Evolutionary conservation across 2,329 filamentous ascomycete species (phyloP).

Genomic region (Diaporthe sp.): DNA sequence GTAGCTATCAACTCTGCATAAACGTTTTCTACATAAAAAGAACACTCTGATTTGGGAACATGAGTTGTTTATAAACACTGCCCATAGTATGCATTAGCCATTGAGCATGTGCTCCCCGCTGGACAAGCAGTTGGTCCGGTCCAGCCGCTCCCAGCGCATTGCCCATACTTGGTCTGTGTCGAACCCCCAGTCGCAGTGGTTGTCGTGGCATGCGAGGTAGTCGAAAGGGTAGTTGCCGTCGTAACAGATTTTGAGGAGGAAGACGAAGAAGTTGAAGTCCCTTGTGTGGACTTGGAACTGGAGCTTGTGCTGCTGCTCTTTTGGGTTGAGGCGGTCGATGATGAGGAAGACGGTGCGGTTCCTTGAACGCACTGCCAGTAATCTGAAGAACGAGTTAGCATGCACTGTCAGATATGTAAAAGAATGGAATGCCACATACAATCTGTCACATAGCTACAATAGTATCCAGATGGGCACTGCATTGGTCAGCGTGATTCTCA

Average conservation of each 20-base stretch:
- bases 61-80: neutral
- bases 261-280: neutral
- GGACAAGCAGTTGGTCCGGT: too few relatives aligned
- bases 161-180: neutral
- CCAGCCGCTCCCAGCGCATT: too few relatives aligned
- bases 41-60: too few relatives aligned
- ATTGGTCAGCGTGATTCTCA: neutral
- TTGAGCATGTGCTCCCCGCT: too few relatives aligned
- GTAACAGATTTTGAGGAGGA: neutral
- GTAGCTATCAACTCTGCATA: too few relatives aligned
- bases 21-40: too few relatives aligned
- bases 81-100: too few relatives aligned
- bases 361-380: conserved; percentile 22
- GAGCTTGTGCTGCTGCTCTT: neutral
- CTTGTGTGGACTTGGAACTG: neutral
- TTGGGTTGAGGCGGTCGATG: neutral
- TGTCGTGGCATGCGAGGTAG: too few relatives aligned
- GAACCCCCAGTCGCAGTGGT: too few relatives aligned
- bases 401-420: fast-evolving
- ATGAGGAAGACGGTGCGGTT: neutral
- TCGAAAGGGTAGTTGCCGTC: too few relatives aligned
- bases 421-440: neutral
- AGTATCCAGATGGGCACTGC: conserved; percentile 23
- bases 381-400: neutral
- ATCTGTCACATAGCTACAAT: conserved; percentile 6